A percentile compares a stretch with the other conserved stretches of the same genome.
Evolutionary conservation across 2,329 filamentous ascomycete species (phyloP).

Genomic region (Cladosporium sphaerospermum): DNA sequence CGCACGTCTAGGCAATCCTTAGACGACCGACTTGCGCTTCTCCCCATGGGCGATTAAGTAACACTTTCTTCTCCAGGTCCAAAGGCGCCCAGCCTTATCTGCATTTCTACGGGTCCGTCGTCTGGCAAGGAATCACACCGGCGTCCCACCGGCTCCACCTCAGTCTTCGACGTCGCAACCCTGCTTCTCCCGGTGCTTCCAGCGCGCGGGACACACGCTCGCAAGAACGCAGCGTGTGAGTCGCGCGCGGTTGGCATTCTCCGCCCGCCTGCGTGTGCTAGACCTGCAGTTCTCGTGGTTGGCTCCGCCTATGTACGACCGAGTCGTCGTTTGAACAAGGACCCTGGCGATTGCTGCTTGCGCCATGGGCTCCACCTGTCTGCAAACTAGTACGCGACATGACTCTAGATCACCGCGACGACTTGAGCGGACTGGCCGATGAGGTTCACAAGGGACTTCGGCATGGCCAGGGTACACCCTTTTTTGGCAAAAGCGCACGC

Average conservation of each 20-base stretch:
- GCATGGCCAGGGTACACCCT: too few species aligned
- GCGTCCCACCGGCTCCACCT: slow-evolving; percentile 11
- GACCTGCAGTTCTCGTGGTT: neutral
- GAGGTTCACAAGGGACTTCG: too few species aligned
- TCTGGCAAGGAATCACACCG: slow-evolving; percentile 3
- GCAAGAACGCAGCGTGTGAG: neutral
- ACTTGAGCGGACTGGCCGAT: too few species aligned
- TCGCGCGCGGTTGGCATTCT: neutral
- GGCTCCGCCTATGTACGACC: neutral
- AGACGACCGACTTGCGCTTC: neutral
- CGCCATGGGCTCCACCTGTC: slow-evolving; percentile 7
- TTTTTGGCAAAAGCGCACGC: too few species aligned
- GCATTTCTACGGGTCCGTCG: neutral
- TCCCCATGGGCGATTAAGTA: slow-evolving; percentile 13
- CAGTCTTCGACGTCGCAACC: slow-evolving; percentile 5
- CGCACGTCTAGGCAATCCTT: neutral
- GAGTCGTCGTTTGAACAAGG: neutral
- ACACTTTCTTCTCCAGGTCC: slow-evolving; percentile 10
- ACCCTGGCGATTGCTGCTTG: slow-evolving; percentile 1
- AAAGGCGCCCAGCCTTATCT: slow-evolving; percentile 6
- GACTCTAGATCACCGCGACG: neutral
- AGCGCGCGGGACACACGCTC: slow-evolving; percentile 3
- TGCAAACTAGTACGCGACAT: neutral
- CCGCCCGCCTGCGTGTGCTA: neutral
- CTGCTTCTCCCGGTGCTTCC: slow-evolving; percentile 1